Base-by-base conservation (phyloP, 73 alveolate species). In the Blepharisma japonicum region DNA sequence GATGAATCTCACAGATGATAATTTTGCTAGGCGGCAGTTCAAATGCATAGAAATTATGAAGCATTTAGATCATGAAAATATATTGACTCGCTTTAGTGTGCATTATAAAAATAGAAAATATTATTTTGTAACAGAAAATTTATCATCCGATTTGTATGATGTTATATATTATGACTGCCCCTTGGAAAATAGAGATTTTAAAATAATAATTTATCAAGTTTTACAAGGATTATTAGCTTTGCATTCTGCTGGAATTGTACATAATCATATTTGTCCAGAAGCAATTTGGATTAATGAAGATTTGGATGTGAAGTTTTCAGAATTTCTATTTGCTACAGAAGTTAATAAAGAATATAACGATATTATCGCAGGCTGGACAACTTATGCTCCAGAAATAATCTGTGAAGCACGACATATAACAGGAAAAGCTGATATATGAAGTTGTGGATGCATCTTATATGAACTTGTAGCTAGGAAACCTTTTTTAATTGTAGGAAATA, bases 151-250 rank as follows among this genome's bases (percentile, higher is more conserved):
- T 32, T 32, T 32, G 3, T 3, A 32, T 3, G 42, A 32, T 1
- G 42, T 32, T 32, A 32, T 32, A 32, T 32, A 32, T 32, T 32
- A 0, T 32, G 3, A 32, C 42, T 32, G 42, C 42, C 42, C 42
- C 3, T 32, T 32, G 42, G 42, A 32, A 32, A 93, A 88, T 78
- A 95, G 4, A 1, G 27, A 53, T 53, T 53, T 53, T 53, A 11
- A 53, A 4, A 0, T 14, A 1, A 53, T 53, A 1, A 53, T 53
- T 14, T 53, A 53, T 20, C 67, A 53, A 53, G 67, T 20, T 53
- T 53, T 53, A 53, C 67, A 20, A 53, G 67, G 67, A 14, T 20
- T 53, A 14, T 20, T 1, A 1, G 23, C n/a, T 14, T 14, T 53
- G 67, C 67, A 53, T 53, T 53, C 67, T 1, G n/a, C 67, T 20